Conservation (phyloP, 2,329 filamentous ascomycete species). For the Lecanicillium sp. region DNA sequence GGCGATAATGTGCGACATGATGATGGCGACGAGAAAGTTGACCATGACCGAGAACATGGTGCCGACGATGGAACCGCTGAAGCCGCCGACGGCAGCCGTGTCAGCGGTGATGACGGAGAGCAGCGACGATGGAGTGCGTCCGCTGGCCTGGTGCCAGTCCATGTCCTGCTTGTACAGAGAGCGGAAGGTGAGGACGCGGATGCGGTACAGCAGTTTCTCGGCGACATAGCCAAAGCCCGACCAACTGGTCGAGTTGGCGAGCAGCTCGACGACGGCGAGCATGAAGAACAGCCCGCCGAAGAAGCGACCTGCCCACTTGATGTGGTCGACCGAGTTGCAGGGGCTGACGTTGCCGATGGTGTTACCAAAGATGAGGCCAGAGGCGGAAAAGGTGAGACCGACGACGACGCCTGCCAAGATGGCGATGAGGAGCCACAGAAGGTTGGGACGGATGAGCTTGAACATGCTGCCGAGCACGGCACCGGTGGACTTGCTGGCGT, state of each 20-base stretch:
- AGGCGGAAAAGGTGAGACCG: slow-evolving; percentile 45
- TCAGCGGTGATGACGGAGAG: slow-evolving; percentile 66
- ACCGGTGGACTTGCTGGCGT: slow-evolving; percentile 34
- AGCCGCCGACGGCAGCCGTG: slow-evolving; percentile 57
- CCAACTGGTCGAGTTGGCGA: slow-evolving; percentile 52
- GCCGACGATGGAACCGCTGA: slow-evolving; percentile 66
- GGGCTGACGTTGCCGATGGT: slow-evolving; percentile 40
- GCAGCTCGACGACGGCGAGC: slow-evolving; percentile 39
- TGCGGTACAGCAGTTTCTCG: slow-evolving; percentile 58
- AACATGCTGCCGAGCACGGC: slow-evolving; percentile 33
- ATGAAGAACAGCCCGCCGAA: slow-evolving; percentile 53
- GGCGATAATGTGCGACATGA: slow-evolving; percentile 63
- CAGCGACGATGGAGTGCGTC: slow-evolving; percentile 54
- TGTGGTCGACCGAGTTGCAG: slow-evolving; percentile 35
- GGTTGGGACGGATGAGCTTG: slow-evolving; percentile 33
- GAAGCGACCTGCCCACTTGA: slow-evolving; percentile 36
- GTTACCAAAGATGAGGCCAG: slow-evolving; percentile 46
- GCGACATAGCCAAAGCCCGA: slow-evolving; percentile 43
- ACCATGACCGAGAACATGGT: slow-evolving; percentile 62
- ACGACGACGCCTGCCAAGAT: slow-evolving; percentile 45
- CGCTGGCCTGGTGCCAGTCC: slow-evolving; percentile 64
- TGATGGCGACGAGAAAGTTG: slow-evolving; percentile 62
- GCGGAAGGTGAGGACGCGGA: slow-evolving; percentile 58
- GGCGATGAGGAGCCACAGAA: slow-evolving; percentile 34
- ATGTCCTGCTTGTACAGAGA: slow-evolving; percentile 61